Base-by-base conservation (phyloP, 2,329 filamentous ascomycete species). In the Cordyceps javanica region DNA sequence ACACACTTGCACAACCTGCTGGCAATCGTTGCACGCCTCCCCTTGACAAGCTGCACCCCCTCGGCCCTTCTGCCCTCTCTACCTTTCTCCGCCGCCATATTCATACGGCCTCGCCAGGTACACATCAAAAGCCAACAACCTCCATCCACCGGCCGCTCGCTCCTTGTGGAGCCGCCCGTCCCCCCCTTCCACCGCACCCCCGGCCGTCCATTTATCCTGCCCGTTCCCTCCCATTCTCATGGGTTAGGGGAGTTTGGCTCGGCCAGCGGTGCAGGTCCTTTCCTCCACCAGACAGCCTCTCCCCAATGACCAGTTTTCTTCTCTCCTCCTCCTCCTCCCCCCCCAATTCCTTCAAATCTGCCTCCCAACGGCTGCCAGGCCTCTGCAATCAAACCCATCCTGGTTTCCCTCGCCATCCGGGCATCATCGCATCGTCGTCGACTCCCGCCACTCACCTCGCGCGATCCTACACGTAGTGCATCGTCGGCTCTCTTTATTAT, bases 211-310 rank as follows among this genome's bases (percentile, higher is more conserved):
- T 44, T 21, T 70, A 71, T 58, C 58, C 54, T 32, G 65, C 67
- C 69, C 69, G 69, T 72, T 72, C 68, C 67, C 70, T 70, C 66
- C 67, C 66, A 67, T 70, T 69, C 61, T 69, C 68, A 67, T 75
- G 73, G 73, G 73, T 75, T 65, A 75, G 73, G 73, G 68, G 66
- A 75, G 72, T 75, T 75, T 69, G 65, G 63, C 42, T 41, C 62
- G 63, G 66, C 67, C 67, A 70, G 69, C 64, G 66, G 63, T 67
- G 70, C 67, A 73, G 68, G 69, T 72, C 68, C 66, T 72, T 57
- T 58, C 68, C 67, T 71, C 69, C 70, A 71, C 69, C 69, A 67
- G 67, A 65, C 68, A 68, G 68, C 68, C 69, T 72, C 70, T 66
- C 68, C 67, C 70, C 70, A 68, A 70, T 70, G 70, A 69, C 67